A percentile compares a stretch with the other conserved stretches of the same genome.
Conservation (phyloP, 1,284 basidiomycete species). For the Pisolithus thermaeus region DNA sequence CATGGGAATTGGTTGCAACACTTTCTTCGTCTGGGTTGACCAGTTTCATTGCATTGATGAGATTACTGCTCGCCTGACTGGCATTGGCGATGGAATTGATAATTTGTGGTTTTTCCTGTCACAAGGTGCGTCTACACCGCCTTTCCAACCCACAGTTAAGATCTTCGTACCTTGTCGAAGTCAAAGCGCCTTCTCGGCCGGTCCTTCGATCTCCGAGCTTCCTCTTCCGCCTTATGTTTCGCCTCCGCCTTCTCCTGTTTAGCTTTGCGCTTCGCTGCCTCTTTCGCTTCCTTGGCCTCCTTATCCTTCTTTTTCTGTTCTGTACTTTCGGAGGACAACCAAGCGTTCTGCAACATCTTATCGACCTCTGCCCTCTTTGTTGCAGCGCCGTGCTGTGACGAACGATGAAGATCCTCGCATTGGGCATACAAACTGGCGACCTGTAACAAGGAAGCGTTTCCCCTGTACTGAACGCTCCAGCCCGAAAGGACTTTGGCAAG, state of each 20-base stretch:
- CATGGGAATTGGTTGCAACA: conserved; percentile 69
- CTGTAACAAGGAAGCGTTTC: conserved; percentile 73
- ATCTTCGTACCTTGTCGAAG: conserved; percentile 63
- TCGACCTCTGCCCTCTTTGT: conserved; percentile 14
- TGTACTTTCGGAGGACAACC: conserved; percentile 8
- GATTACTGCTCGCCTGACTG: conserved; percentile 81
- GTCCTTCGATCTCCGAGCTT: conserved; percentile 33
- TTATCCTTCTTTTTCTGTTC: conserved; percentile 36
- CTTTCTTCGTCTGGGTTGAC: conserved; percentile 85
- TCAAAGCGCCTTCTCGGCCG: conserved; percentile 63
- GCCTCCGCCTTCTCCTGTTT: conserved; percentile 52
- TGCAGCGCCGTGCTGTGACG: conserved; percentile 13
- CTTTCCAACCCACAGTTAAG: neutral
- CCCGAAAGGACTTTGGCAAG: conserved; percentile 72
- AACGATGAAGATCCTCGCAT: conserved; percentile 33
- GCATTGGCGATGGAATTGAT: conserved; percentile 80
- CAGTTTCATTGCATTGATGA: conserved; percentile 88
- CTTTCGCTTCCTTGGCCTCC: conserved; percentile 47
- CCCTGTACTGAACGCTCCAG: conserved; percentile 83
- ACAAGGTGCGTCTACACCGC: conserved; percentile 37
- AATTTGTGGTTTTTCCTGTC: conserved; percentile 85
- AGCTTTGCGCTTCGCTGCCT: conserved; percentile 47
- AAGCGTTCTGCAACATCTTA: neutral
- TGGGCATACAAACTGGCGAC: conserved; percentile 74
- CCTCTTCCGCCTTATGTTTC: conserved; percentile 42